These are phyloP conservation scores for Trametes coccinea DNA, from an alignment of 768 basidiomycete species.

Conservation along the genomic window DNA sequence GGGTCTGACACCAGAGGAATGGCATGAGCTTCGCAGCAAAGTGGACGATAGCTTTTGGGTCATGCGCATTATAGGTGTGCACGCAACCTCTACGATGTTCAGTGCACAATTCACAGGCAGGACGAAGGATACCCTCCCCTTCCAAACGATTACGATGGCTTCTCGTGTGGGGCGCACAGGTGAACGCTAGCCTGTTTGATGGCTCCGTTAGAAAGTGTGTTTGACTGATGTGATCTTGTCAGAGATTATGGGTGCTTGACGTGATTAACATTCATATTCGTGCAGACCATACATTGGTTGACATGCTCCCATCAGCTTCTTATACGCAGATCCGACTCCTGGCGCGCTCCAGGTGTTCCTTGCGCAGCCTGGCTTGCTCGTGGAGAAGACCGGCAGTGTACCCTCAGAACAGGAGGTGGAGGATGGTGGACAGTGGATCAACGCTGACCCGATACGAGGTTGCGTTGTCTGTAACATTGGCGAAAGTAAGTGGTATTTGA, in stretches of 20 bases:
- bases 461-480: conserved; percentile 92
- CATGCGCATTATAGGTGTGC: conserved; percentile 76
- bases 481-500: conserved; percentile 59
- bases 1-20: conserved; percentile 70
- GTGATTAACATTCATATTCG: conserved; percentile 38
- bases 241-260: conserved; percentile 93
- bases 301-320: conserved; percentile 52
- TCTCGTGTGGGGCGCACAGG: conserved; percentile 92
- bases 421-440: conserved; percentile 69
- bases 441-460: conserved; percentile 79
- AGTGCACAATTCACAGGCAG: neutral
- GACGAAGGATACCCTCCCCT: conserved; percentile 81
- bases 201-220: too few relatives aligned
- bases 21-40: conserved; percentile 61
- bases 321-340: conserved; percentile 80
- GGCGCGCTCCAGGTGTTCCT: conserved; percentile 84
- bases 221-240: neutral
- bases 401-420: conserved; percentile 52
- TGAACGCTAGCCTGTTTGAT: conserved; percentile 29
- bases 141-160: conserved; percentile 74
- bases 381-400: conserved; percentile 30
- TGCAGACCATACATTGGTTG: neutral
- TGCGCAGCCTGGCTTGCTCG: conserved; percentile 39
- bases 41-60: conserved; percentile 90
- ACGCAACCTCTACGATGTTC: conserved; percentile 6